Conservation (phyloP, 768 basidiomycete species). For the Tulasnella sp. region DNA sequence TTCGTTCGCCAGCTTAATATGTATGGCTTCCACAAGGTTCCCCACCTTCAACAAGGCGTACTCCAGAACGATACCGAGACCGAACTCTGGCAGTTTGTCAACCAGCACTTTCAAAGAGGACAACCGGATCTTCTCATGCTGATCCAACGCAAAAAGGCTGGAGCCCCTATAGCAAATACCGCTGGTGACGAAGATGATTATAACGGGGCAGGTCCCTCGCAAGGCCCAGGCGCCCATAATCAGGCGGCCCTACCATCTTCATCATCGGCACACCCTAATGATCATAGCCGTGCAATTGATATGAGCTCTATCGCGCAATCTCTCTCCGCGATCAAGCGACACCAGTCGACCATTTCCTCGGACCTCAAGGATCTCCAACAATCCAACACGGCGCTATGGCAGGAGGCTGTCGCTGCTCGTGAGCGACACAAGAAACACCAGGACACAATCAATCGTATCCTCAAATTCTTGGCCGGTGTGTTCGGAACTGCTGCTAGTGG, state of each 20-base stretch:
- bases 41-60: constrained; percentile 90
- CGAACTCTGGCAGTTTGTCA: constrained; percentile 87
- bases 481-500: constrained; percentile 38
- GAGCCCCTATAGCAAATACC: constrained; percentile 19
- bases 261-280: neutral
- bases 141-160: constrained; percentile 80
- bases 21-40: constrained; percentile 93
- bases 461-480: constrained; percentile 88
- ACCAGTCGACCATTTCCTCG: constrained; percentile 82
- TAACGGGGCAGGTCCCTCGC: constrained; percentile 21
- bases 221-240: neutral
- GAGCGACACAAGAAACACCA: constrained; percentile 84
- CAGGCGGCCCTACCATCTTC: neutral
- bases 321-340: constrained; percentile 78
- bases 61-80: constrained; percentile 70
- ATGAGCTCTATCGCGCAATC: constrained; percentile 55
- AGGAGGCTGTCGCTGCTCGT: constrained; percentile 70
- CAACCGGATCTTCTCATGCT: constrained; percentile 80
- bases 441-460: constrained; percentile 90
- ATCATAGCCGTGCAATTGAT: constrained; percentile 3
- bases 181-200: constrained; percentile 27
- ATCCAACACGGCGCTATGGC: constrained; percentile 86
- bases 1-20: constrained; percentile 93
- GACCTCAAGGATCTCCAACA: constrained; percentile 83
- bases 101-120: constrained; percentile 77